Evolutionary conservation across 768 basidiomycete species (phyloP).

Genomic region (Macrolepiota dolichaula): DNA sequence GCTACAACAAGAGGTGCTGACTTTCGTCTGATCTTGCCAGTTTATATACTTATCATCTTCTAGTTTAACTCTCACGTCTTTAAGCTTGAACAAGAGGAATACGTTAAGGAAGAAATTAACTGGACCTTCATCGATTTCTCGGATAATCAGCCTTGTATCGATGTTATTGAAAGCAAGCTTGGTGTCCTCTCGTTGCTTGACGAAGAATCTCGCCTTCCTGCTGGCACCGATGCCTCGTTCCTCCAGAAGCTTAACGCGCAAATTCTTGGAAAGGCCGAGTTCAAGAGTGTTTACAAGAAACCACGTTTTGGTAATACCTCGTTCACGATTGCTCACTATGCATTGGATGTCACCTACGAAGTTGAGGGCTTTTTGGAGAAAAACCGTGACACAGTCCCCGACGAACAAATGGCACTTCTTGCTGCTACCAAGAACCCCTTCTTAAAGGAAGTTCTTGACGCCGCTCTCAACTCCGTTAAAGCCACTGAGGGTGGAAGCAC

Average conservation of each 20-base stretch:
- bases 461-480: constrained; percentile 76
- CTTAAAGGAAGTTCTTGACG: constrained; percentile 91
- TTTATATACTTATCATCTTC: constrained; percentile 11
- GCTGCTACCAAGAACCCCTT: constrained; percentile 87
- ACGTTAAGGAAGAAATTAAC: constrained; percentile 96
- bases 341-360: constrained; percentile 97
- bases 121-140: constrained; percentile 99
- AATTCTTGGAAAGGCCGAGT: constrained; percentile 73
- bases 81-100: constrained; percentile 99
- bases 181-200: constrained; percentile 93
- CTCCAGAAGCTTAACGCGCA: constrained; percentile 89
- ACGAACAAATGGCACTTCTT: constrained; percentile 91
- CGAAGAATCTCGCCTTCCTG: constrained; percentile 94
- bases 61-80: constrained; percentile 99
- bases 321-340: constrained; percentile 98
- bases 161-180: constrained; percentile 96
- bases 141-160: constrained; percentile 98
- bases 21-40: not conserved
- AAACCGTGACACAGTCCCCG: constrained; percentile 97
- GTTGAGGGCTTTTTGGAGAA: constrained; percentile 98
- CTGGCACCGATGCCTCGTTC: constrained; percentile 91
- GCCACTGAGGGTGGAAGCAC: constrained; percentile 65
- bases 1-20: constrained; percentile 87
- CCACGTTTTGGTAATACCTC: constrained; percentile 97
- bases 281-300: constrained; percentile 93